Evolutionary conservation across 1,284 basidiomycete species (phyloP), one percentile per base, ranked within the genome.

Genomic region (Phellopilus nigrolimitatus): DNA sequence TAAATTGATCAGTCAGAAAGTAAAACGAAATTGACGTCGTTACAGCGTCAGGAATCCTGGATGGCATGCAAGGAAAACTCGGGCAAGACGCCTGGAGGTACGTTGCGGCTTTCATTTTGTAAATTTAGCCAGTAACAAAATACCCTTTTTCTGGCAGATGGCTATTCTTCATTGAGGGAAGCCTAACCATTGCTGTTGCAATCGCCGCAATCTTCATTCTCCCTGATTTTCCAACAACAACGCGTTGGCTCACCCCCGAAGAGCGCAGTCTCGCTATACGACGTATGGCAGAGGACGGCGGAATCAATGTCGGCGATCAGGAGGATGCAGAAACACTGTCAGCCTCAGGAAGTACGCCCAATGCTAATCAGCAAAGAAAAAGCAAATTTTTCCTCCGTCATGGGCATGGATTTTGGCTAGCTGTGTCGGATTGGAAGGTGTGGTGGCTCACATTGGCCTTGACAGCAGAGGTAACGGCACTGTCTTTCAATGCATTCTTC

Each of bases 11-110:
- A n/a, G n/a, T n/a, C n/a, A n/a, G n/a, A n/a, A n/a, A n/a, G n/a
- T n/a, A n/a, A n/a, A n/a, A n/a, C n/a, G n/a, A n/a, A n/a, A n/a
- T n/a, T n/a, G n/a, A n/a, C n/a, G n/a, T n/a, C n/a, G n/a, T n/a
- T n/a, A n/a, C n/a, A n/a, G 72, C 66, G 22, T 67, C 72, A 17
- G 59, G 60, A 27, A 66, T 68, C 43, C 36, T 57, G 65, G 53
- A 64, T 34, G 70, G 68, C 49, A 76, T 77, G 77, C 64, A 78
- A 22, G 76, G 74, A 25, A 68, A 66, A 15, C 63, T 74, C 4
- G 75, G 76, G 31, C 70, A 71, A 25, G 66, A 69, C 2, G 73
- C 64, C 22, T 78, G 66, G 70, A 63, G 53, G 54, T 68, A 7
- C n/a, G n/a, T n/a, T n/a, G n/a, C n/a, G n/a, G n/a, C n/a, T n/a